Base-by-base conservation (phyloP, 1,284 basidiomycete species). In the Leccinum fallax region DNA sequence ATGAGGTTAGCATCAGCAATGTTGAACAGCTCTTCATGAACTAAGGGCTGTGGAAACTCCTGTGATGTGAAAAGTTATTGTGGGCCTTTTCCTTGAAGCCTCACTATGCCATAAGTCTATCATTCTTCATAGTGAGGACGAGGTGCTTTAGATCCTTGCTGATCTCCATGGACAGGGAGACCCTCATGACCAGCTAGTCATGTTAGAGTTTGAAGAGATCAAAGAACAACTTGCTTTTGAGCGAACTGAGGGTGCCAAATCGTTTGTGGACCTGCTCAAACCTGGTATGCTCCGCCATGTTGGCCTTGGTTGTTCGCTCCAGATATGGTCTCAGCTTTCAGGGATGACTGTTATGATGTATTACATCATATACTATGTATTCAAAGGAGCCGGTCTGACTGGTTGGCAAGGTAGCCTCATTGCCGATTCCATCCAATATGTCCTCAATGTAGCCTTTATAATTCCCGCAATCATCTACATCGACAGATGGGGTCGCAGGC, bases 291-390 rank as follows among this genome's bases (percentile, higher is more conserved):
- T 84, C 52, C 82, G 85, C 53, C 84, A 87, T 65, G 86, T 88
- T 15, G 71, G 81, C 61, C 78, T 88, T 6, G 87, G 86, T 34
- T 80, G 78, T 65, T 77, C 78, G 15, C 71, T 88, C 32, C 87
- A 89, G 69, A 84, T 85, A 80, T 89, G 86, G 87, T 84, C 83
- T 63, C 87, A 87, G 65, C 75, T 87, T 11, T 80, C 78, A 16
- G 86, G 86, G 57, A 85, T 85, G 84, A 80, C n/a, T n/a, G n/a
- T 85, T 68, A 91, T 92, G 89, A 90, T 92, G 89, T 89, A 90
- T 77, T 90, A 90, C 72, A 87, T 91, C 65, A 78, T 89, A 66
- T 21, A 21, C 2, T 90, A 90, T 65, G 89, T 92, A 58, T 90
- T 92, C 78, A 81, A 88, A 67, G 87, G 88, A 59, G 89, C 90